Base-by-base conservation (phyloP, 2,329 filamentous ascomycete genomes). In the Coniochaeta sp. region DNA sequence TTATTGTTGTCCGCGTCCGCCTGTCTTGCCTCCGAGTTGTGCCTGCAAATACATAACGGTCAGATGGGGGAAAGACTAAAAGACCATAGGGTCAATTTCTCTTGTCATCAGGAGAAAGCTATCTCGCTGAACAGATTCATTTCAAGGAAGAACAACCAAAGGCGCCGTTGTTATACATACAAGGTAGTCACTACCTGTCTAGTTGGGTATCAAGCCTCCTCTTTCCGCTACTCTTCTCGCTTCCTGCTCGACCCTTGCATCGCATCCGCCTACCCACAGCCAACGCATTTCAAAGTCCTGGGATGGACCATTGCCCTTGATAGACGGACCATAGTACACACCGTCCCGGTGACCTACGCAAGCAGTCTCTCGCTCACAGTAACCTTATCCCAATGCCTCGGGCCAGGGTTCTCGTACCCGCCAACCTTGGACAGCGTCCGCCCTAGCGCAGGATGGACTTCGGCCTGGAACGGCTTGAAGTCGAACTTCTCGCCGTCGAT, bases 401-500 rank as follows among this genome's bases (percentile, higher is more conserved):
- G 84, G 0, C 85, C 85, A 1, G 76, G 75, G 0, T 81, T 79
- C 68, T 96, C 91, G 71, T 91, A 96, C 60, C 82, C 24, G 62
- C 86, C 89, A 31, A 79, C 84, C 74, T 89, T 91, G 57, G 90
- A 91, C 64, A 98, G 77, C n/a, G 93, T 89, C 4, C 89, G 91
- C 1, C 91, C 95, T 26, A 99, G 78, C 0, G 89, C 89, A 58
- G 79, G 83, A 72, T 97, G 91, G 7, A 97, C 81, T 75, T 99
- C 95, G 2, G 88, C 91, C 77, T 99, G 95, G 71, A 97, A 96
- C 0, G 91, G 89, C 67, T 88, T 88, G 71, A 96, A 98, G 0
- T 91, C 89, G 2, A 96, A 81, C 59, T 84, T 82, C 75, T 99
- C 95, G 40, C 95, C 95, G 69, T 98, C 95, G 65, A 99, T 91